phyloP scores from a whole-genome alignment of 2,329 filamentous ascomycete genomes.

The Aspergillus luchuensis region DNA sequence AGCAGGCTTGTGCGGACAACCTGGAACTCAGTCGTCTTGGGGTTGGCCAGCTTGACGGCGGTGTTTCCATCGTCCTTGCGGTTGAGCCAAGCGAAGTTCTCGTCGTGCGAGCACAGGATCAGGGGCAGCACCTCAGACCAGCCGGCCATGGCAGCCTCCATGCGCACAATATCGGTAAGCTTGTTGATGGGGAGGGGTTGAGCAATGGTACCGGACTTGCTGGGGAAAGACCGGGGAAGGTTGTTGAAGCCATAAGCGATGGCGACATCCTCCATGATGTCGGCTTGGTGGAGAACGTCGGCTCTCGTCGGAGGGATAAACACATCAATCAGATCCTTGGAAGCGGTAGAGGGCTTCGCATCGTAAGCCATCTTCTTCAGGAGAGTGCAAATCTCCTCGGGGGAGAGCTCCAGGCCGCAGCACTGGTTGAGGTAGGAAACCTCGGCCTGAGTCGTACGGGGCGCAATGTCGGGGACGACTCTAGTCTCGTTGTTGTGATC shows the following conservation, averaged over 20 bases:
- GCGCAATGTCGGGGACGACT: conserved; percentile 76
- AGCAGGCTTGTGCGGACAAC: conserved; percentile 85
- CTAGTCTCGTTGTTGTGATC: conserved; percentile 85
- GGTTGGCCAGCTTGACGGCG: conserved; percentile 83
- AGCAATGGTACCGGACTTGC: conserved; percentile 81
- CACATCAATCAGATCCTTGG: conserved; percentile 74
- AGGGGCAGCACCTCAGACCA: conserved; percentile 97
- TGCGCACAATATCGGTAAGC: conserved; percentile 84
- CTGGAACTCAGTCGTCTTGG: conserved; percentile 91
- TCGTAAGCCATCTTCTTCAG: conserved; percentile 85
- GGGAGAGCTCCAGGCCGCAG: conserved; percentile 76
- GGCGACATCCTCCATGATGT: conserved; percentile 98
- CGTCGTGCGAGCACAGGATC: conserved; percentile 94
- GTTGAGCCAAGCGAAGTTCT: conserved; percentile 96
- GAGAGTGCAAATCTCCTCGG: conserved; percentile 74
- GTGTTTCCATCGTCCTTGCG: conserved; percentile 82
- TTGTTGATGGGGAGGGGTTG: conserved; percentile 91
- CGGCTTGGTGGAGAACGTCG: conserved; percentile 92
- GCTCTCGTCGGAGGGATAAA: conserved; percentile 85
- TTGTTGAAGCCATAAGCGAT: conserved; percentile 98
- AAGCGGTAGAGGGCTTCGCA: conserved; percentile 72
- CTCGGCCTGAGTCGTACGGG: conserved; percentile 76
- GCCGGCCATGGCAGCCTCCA: conserved; percentile 88
- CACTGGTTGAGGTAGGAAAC: conserved; percentile 93
- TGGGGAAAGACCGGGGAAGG: conserved; percentile 82